These are phyloP conservation scores for Glarea lozoyensis DNA, from an alignment of 495 filamentous ascomycete species.

Conservation along the genomic window DNA sequence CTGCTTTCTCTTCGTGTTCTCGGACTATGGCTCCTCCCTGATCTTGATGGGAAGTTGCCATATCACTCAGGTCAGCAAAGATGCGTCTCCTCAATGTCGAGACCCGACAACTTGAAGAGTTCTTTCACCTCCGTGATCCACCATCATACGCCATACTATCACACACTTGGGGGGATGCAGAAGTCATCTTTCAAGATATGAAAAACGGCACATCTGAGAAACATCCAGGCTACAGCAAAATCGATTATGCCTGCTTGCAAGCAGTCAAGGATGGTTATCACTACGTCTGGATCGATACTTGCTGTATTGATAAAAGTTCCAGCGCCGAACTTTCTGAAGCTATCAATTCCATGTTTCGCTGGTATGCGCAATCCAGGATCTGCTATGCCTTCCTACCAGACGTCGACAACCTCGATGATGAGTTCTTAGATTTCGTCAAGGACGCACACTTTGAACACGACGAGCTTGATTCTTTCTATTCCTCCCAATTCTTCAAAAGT, in stretches of 20 bases:
- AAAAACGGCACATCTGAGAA: neutral
- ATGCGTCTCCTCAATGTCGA: slow-evolving; percentile 7
- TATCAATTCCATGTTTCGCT: slow-evolving; percentile 24
- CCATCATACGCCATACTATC: slow-evolving; percentile 5
- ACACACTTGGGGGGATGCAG: slow-evolving; percentile 5
- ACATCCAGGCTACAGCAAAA: slow-evolving; percentile 3
- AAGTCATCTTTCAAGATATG: slow-evolving; percentile 4
- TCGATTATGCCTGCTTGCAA: neutral
- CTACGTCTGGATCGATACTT: slow-evolving; percentile 35
- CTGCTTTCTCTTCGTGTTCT: too few relatives aligned
- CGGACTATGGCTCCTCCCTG: too few relatives aligned
- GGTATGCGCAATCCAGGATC: slow-evolving; percentile 13
- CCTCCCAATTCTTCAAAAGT: neutral
- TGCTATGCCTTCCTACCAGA: slow-evolving; percentile 15
- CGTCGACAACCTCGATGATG: slow-evolving; percentile 1
- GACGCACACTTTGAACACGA: too few relatives aligned
- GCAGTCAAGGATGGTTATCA: slow-evolving; percentile 8
- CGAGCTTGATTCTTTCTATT: too few relatives aligned
- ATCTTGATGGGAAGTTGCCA: too few relatives aligned
- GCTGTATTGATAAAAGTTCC: slow-evolving; percentile 25
- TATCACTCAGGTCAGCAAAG: neutral
- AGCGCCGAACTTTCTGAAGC: slow-evolving; percentile 19
- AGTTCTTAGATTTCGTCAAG: too few relatives aligned
- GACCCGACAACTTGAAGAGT: slow-evolving; percentile 1
- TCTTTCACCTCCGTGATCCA: neutral